These are phyloP conservation scores for Mycena chlorophos DNA, from an alignment of 768 basidiomycete genomes.

Conservation along the genomic window DNA sequence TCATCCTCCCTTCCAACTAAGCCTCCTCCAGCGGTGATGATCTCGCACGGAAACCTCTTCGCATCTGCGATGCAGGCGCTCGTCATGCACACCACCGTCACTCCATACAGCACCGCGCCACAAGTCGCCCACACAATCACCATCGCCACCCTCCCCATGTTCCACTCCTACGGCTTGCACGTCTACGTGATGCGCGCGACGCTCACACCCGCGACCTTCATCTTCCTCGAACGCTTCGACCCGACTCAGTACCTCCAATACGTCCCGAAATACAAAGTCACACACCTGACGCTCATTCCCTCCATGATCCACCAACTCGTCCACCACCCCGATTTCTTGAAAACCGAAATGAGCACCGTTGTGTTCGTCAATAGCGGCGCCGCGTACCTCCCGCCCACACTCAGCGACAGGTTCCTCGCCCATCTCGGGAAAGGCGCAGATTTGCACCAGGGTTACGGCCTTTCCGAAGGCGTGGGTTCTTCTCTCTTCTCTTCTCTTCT, in stretches of 20 bases:
- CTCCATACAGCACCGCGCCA: slow-evolving; percentile 27
- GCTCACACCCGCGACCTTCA: slow-evolving; percentile 43
- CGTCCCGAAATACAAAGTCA: slow-evolving; percentile 62
- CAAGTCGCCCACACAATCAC: background rate
- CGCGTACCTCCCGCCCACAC: slow-evolving; percentile 63
- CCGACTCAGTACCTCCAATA: slow-evolving; percentile 47
- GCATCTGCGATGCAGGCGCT: slow-evolving; percentile 42
- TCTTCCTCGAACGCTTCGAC: slow-evolving; percentile 66
- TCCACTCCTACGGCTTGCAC: slow-evolving; percentile 69
- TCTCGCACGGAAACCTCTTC: slow-evolving; percentile 65
- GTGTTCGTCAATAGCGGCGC: slow-evolving; percentile 51
- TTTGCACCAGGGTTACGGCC: slow-evolving; percentile 53
- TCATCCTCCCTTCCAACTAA: too few relatives aligned
- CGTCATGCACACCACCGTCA: slow-evolving; percentile 29
- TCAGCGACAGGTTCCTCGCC: slow-evolving; percentile 28
- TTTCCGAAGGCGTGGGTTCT: slow-evolving; percentile 62
- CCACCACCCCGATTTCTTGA: slow-evolving; percentile 49
- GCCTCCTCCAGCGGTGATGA: slow-evolving; percentile 79
- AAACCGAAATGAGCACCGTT: slow-evolving; percentile 56
- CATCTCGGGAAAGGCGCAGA: slow-evolving; percentile 38
- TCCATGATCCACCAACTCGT: slow-evolving; percentile 67
- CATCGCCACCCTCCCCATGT: slow-evolving; percentile 64
- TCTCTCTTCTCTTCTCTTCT: background rate
- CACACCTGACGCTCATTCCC: slow-evolving; percentile 54
- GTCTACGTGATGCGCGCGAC: slow-evolving; percentile 49